Percentiles rank a stretch among this genome's conserved stretches.
Evolutionary conservation across 169 alveolate species (phyloP).

Genomic region (Plasmodium berghei): DNA sequence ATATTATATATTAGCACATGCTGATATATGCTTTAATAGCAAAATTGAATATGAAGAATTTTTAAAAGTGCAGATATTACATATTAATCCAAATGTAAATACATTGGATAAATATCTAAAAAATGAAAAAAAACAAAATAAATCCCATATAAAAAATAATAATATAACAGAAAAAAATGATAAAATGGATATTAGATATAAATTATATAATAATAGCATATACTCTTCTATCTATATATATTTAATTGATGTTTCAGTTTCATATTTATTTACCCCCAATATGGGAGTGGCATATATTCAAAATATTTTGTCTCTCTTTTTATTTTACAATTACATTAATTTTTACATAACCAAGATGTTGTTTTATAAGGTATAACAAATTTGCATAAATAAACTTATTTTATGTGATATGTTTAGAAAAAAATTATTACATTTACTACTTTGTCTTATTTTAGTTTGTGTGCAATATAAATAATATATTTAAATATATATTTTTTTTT

Average conservation of each 20-base stretch:
- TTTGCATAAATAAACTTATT: no score
- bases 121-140: slow-evolving; percentile 61
- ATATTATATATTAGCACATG: slow-evolving; percentile 39
- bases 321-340: slow-evolving; percentile 43
- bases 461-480: neutral
- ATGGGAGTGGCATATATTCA: slow-evolving; percentile 55
- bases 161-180: slow-evolving; percentile 6
- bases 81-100: slow-evolving; percentile 58
- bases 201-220: slow-evolving; percentile 37
- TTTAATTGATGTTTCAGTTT: slow-evolving; percentile 42
- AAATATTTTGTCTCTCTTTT: slow-evolving; percentile 32
- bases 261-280: slow-evolving; percentile 54
- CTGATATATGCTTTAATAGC: slow-evolving; percentile 57
- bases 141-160: no score
- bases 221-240: slow-evolving; percentile 59
- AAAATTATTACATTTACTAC: neutral
- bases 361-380: slow-evolving; percentile 34
- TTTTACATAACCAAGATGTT: slow-evolving; percentile 59
- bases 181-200: slow-evolving; percentile 25
- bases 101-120: slow-evolving; percentile 40
- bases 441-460: neutral
- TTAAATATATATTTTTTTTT: neutral
- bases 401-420: neutral
- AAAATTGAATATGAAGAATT: slow-evolving; percentile 63
- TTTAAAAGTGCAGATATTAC: slow-evolving; percentile 56